Evolutionary conservation across 257 asterid species (phyloP).

Genomic region (Echites panduratus): DNA sequence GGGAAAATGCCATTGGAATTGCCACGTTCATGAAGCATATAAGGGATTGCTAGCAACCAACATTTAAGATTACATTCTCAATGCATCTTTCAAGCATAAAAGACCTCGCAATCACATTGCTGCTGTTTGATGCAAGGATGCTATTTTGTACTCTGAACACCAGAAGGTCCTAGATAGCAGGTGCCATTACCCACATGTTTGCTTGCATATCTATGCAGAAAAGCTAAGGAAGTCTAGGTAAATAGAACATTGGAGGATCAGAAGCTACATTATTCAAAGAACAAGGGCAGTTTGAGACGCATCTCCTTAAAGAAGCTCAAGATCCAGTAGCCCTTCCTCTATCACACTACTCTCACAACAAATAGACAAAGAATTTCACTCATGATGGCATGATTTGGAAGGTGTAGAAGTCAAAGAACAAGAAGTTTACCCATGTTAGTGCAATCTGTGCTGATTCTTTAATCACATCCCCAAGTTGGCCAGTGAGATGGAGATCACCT

Average conservation of each 20-base stretch:
- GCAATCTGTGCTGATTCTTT: constrained; percentile 99
- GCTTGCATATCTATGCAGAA: not conserved
- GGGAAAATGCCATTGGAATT: no score
- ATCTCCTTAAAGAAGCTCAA: not conserved
- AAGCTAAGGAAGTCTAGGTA: not conserved
- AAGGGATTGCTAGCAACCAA: not conserved
- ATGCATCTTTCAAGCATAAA: not conserved
- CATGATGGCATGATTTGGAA: not conserved
- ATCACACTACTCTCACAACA: not conserved
- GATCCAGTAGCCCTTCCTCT: not conserved
- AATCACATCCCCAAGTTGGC: constrained; percentile 96
- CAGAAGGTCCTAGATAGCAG: not conserved
- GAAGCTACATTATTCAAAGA: constrained; percentile 1
- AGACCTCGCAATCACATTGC: not conserved
- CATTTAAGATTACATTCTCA: not conserved
- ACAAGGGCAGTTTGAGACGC: not conserved
- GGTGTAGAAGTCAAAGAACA: not conserved
- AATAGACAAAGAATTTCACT: not conserved
- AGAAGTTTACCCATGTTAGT: constrained; percentile 75
- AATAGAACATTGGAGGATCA: not conserved
- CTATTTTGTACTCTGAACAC: not conserved
- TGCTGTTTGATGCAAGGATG: not conserved
- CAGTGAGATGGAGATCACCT: constrained; percentile 96
- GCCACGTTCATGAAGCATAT: not conserved
- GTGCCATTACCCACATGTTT: not conserved